A percentile compares a stretch with the other conserved stretches of the same genome.
Conservation (phyloP, 768 basidiomycete species). For the Bullera alba region DNA sequence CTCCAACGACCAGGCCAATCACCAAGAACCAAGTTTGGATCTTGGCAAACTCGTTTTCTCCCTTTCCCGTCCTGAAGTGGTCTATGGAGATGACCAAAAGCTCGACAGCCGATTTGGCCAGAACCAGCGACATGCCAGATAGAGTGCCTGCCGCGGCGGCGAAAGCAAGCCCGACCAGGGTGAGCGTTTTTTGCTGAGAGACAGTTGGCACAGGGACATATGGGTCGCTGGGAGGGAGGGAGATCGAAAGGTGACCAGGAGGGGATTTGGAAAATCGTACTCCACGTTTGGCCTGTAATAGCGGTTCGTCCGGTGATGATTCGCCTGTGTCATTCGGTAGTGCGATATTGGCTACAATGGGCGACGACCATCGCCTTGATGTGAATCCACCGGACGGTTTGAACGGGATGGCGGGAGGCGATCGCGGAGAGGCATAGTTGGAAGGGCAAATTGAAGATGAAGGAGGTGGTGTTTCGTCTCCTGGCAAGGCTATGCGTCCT, state of each 20-base stretch:
- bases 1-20: conserved; percentile 63
- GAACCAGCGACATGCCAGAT: conserved; percentile 84
- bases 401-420: conserved; percentile 30
- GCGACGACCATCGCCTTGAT: conserved; percentile 10
- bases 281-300: not conserved
- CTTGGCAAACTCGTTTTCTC: conserved; percentile 45
- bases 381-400: conserved; percentile 7
- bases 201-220: conserved; percentile 20
- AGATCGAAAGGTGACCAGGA: not conserved
- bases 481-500: conserved; percentile 11
- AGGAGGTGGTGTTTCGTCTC: conserved; percentile 7
- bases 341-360: not conserved
- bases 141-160: conserved; percentile 81
- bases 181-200: conserved; percentile 50
- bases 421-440: conserved; percentile 31
- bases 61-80: conserved; percentile 36
- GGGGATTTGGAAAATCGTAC: not conserved
- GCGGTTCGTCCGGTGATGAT: not conserved
- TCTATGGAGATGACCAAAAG: conserved; percentile 68
- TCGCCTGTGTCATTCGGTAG: not conserved
- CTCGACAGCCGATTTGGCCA: conserved; percentile 90
- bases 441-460: conserved; percentile 12
- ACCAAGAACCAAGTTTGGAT: conserved; percentile 63
- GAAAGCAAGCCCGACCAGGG: conserved; percentile 72
- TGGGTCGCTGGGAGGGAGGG: not conserved